These are phyloP conservation scores for Rheum nobile DNA, from an alignment of 148 eudicot genomes.

Conservation along the genomic window DNA sequence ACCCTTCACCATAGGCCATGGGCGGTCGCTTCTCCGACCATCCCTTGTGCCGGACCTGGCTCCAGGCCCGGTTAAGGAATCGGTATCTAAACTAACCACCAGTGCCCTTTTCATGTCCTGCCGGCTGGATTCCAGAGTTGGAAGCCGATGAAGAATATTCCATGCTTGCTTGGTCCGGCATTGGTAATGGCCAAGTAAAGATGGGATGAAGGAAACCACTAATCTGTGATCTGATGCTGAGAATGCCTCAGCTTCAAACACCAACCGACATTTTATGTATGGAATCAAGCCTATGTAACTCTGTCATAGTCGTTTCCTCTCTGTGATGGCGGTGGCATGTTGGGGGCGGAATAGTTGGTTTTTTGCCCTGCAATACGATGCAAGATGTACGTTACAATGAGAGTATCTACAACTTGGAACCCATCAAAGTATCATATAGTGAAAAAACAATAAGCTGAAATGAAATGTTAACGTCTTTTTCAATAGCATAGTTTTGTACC, in stretches of 20 bases:
- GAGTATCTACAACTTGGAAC: too few species aligned
- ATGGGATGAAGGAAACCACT: neutral
- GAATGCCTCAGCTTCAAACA: neutral
- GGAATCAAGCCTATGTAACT: constrained; percentile 22
- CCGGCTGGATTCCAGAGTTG: neutral
- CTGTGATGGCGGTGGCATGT: constrained; percentile 48
- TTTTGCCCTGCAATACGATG: too few species aligned
- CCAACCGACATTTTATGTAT: neutral
- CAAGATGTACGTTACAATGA: too few species aligned
- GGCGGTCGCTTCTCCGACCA: neutral
- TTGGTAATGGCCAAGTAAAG: neutral
- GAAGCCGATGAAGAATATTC: neutral
- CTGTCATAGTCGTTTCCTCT: constrained; percentile 71
- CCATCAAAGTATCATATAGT: too few species aligned
- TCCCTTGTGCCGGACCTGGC: neutral
- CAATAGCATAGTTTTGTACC: too few species aligned
- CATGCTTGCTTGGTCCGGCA: neutral
- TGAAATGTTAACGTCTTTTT: too few species aligned
- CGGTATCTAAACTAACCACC: neutral
- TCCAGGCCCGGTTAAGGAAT: neutral
- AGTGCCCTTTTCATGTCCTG: neutral
- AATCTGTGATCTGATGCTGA: neutral
- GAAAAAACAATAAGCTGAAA: too few species aligned
- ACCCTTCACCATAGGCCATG: neutral
- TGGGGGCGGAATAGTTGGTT: too few species aligned